phyloP scores from a whole-genome alignment of 1,139 yeast genomes.

The Saccharomyces hybrid region DNA sequence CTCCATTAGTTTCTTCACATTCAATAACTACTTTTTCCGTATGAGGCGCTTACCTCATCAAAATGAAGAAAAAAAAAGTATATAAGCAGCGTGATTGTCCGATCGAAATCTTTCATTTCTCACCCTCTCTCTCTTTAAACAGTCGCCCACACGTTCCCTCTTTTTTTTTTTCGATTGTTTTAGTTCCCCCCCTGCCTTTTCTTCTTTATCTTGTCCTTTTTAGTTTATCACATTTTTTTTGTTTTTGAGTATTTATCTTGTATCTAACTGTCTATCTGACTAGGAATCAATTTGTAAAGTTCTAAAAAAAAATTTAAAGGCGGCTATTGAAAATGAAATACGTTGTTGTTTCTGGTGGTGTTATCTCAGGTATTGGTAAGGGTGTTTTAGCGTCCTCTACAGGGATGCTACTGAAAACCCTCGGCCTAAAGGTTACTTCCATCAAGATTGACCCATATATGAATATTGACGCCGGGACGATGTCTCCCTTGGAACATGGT shows the following conservation, averaged over 20 bases:
- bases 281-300: neutral
- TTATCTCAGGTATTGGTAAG: slow-evolving; percentile 97
- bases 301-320: neutral
- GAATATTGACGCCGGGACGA: slow-evolving; percentile 99
- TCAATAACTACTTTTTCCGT: neutral
- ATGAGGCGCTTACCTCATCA: neutral
- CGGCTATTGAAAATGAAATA: slow-evolving; percentile 57
- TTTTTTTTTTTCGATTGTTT: neutral
- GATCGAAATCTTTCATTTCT: neutral
- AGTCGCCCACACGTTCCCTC: neutral
- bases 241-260: neutral
- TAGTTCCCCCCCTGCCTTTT: neutral
- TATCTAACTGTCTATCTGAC: neutral
- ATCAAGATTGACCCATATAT: slow-evolving; percentile 97
- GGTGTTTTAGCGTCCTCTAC: slow-evolving; percentile 95
- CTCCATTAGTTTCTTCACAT: neutral
- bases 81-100: neutral
- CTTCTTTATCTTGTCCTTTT: neutral
- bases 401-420: slow-evolving; percentile 85
- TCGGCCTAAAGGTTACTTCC: slow-evolving; percentile 91
- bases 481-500: slow-evolving; percentile 98
- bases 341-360: slow-evolving; percentile 99
- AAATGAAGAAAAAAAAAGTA: neutral
- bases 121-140: neutral
- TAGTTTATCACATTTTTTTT: neutral